phyloP scores from a whole-genome alignment of 352 stramenopile genomes.

The Globisporangium abappressorium region DNA sequence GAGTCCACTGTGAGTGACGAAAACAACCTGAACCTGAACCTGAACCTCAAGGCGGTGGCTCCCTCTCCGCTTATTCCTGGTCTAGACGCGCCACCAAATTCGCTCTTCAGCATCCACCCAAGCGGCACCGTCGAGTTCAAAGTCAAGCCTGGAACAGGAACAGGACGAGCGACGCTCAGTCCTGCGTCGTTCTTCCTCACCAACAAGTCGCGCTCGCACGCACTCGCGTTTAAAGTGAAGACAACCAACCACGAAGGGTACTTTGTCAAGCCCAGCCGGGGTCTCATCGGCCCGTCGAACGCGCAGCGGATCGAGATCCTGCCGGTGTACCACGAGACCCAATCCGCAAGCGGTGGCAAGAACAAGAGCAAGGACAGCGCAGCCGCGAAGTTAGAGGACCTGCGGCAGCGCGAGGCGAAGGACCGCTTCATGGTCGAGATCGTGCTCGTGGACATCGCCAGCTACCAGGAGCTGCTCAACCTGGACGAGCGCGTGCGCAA shows the following conservation, averaged over 20 bases:
- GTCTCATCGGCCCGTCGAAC: slow-evolving; percentile 55
- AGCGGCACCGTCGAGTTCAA: slow-evolving; percentile 41
- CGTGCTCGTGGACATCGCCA: slow-evolving; percentile 37
- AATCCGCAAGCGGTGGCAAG: not conserved
- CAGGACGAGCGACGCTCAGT: slow-evolving; percentile 11
- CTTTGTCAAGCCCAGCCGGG: slow-evolving; percentile 67
- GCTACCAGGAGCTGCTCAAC: slow-evolving; percentile 38
- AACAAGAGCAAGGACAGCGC: not conserved
- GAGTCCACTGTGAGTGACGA: slow-evolving; percentile 2
- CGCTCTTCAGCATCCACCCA: slow-evolving; percentile 47
- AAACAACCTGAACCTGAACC: not conserved
- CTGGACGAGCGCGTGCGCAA: slow-evolving; percentile 34
- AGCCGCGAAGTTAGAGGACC: slow-evolving; percentile 14
- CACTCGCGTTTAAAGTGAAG: slow-evolving; percentile 74
- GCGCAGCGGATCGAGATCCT: slow-evolving; percentile 60
- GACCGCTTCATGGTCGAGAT: slow-evolving; percentile 74
- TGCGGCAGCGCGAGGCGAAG: slow-evolving; percentile 46
- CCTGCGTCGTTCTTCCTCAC: slow-evolving; percentile 52
- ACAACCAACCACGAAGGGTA: slow-evolving; percentile 78
- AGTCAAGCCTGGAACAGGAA: slow-evolving; percentile 33
- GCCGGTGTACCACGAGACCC: slow-evolving; percentile 25
- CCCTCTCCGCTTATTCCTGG: not conserved
- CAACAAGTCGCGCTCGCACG: slow-evolving; percentile 47
- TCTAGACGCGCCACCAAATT: slow-evolving; percentile 4
- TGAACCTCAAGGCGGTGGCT: not conserved